Evolutionary conservation across 2,329 filamentous ascomycete genomes (phyloP).

Genomic region (Xylaria sp.): DNA sequence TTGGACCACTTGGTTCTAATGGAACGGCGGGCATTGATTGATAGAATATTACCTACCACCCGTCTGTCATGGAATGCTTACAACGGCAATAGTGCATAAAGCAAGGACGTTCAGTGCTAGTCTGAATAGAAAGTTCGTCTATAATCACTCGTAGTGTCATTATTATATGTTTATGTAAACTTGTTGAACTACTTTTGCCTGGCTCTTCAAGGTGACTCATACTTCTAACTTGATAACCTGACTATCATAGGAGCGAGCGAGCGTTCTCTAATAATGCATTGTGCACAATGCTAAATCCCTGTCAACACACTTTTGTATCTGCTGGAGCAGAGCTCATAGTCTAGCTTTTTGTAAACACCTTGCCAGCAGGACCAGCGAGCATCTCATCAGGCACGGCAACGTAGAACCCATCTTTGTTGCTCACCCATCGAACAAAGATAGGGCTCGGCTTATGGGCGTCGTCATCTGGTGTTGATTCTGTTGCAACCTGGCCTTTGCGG

Average conservation of each 20-base stretch:
- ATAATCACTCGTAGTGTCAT: not conserved
- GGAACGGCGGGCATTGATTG: not conserved
- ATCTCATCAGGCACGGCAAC: constrained; percentile 76
- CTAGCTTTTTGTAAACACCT: constrained; percentile 59
- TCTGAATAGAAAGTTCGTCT: not conserved
- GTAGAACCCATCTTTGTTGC: constrained; percentile 69
- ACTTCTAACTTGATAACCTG: not conserved
- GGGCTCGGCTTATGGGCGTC: constrained; percentile 64
- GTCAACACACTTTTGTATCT: not conserved
- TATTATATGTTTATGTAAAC: not conserved
- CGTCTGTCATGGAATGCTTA: not conserved
- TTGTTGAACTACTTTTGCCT: not conserved
- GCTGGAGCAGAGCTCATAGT: not conserved
- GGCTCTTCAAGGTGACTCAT: not conserved
- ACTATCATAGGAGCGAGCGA: not conserved
- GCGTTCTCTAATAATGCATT: not conserved
- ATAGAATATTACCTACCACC: not conserved
- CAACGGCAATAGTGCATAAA: not conserved
- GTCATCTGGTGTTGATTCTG: constrained; percentile 60
- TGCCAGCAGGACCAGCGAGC: constrained; percentile 70
- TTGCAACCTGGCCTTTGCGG: constrained; percentile 59
- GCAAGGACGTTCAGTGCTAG: not conserved
- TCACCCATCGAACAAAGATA: constrained; percentile 76
- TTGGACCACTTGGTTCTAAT: not conserved
- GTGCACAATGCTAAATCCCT: not conserved